Percentiles rank a stretch among this genome's conserved stretches.
phyloP scores from a whole-genome alignment of 805 yeast species.

The Teunomyces kruisii region DNA sequence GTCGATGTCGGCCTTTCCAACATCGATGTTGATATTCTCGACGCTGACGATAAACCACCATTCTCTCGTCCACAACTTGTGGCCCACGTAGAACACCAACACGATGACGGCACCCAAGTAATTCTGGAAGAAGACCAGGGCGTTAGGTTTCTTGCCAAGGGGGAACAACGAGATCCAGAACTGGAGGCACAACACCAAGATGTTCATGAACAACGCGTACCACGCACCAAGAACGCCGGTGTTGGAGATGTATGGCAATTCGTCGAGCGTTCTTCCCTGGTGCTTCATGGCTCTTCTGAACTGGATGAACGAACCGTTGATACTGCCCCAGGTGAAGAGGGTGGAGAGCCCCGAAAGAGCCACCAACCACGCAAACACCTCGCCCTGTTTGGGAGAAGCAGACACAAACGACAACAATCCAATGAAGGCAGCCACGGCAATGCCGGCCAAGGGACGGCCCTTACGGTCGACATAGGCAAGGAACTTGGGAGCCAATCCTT shows the following conservation, averaged over 20 bases:
- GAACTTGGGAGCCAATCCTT: slow-evolving; percentile 37
- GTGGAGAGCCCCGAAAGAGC: slow-evolving; percentile 28
- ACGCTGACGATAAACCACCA: slow-evolving; percentile 6
- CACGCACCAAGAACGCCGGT: slow-evolving; percentile 42
- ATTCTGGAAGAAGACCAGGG: slow-evolving; percentile 13
- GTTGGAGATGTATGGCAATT: slow-evolving; percentile 54
- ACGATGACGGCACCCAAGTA: slow-evolving; percentile 15
- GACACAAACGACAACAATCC: slow-evolving; percentile 42
- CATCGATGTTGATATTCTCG: slow-evolving; percentile 12
- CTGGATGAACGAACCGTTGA: slow-evolving; percentile 22
- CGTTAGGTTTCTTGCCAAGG: slow-evolving; percentile 17
- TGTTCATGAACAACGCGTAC: slow-evolving; percentile 24
- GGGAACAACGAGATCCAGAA: slow-evolving; percentile 38
- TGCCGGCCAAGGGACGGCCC: slow-evolving; percentile 43
- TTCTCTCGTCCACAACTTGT: slow-evolving; percentile 12
- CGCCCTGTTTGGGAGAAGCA: slow-evolving; percentile 37
- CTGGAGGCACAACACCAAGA: slow-evolving; percentile 30
- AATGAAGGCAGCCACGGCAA: slow-evolving; percentile 29
- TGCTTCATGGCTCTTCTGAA: slow-evolving; percentile 24
- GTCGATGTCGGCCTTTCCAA: slow-evolving; percentile 10
- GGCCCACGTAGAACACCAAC: slow-evolving; percentile 13
- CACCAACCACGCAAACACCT: slow-evolving; percentile 33
- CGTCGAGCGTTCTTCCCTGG: slow-evolving; percentile 39
- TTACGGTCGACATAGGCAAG: slow-evolving; percentile 37
- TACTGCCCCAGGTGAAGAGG: slow-evolving; percentile 29